These are phyloP conservation scores for Echria macrotheca DNA, from an alignment of 495 filamentous ascomycete species.

Conservation along the genomic window DNA sequence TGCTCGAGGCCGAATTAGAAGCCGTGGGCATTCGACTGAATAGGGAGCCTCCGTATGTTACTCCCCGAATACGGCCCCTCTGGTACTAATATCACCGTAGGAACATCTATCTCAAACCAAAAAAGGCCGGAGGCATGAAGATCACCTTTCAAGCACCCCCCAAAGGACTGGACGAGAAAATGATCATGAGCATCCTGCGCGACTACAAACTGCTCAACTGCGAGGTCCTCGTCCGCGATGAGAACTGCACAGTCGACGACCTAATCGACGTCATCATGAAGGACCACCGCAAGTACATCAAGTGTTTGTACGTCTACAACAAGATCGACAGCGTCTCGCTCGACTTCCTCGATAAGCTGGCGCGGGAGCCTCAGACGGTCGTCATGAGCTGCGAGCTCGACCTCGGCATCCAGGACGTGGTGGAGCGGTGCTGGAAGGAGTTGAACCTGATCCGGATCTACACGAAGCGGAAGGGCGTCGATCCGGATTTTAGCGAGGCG, in stretches of 20 bases:
- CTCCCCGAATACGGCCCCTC: not conserved
- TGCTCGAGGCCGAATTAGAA: constrained; percentile 90
- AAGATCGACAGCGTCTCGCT: constrained; percentile 96
- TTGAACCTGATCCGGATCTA: constrained; percentile 86
- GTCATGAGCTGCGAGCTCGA: constrained; percentile 99
- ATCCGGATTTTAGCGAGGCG: constrained; percentile 88
- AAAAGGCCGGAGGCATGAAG: constrained; percentile 98
- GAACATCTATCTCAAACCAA: constrained; percentile 97
- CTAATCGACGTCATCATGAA: constrained; percentile 99
- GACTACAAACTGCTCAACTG: constrained; percentile 99
- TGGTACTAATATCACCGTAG: constrained; percentile 35
- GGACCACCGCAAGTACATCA: constrained; percentile 96
- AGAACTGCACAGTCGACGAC: constrained; percentile 93
- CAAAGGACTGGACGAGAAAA: constrained; percentile 91
- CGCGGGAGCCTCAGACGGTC: constrained; percentile 84
- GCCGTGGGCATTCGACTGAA: constrained; percentile 95
- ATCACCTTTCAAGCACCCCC: constrained; percentile 90
- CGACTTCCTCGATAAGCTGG: constrained; percentile 86
- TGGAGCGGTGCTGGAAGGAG: constrained; percentile 95
- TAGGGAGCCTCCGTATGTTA: constrained; percentile 75
- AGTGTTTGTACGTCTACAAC: constrained; percentile 98
- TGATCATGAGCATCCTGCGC: constrained; percentile 90
- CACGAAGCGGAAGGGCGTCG: constrained; percentile 91
- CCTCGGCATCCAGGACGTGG: constrained; percentile 91
- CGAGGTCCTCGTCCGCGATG: constrained; percentile 91